Evolutionary conservation across 129 eudicot species (phyloP), one percentile per base, ranked within the genome.

Genomic region (Flaveria trinervia): DNA sequence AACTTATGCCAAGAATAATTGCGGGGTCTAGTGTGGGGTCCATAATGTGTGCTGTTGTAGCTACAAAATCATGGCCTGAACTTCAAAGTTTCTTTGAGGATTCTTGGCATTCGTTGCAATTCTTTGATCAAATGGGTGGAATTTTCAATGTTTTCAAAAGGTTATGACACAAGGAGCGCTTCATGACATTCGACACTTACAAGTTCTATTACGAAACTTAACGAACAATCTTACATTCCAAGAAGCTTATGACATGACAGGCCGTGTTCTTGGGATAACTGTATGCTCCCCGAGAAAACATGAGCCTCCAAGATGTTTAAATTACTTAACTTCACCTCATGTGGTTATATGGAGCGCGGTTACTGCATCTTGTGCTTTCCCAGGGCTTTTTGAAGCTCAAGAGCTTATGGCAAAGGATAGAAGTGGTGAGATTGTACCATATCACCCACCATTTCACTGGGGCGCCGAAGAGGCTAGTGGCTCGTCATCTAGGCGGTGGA

Each of bases 21-120:
- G 97, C 96, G 0, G 98, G 97, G 49, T 94, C 98, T 9, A 94
- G 98, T 60, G 98, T 94, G 23, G 98, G 98, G 56, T 94, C 98
- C 1, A 84, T 94, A 46, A 91, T 94, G 93, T 91, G 97, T 72
- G 70, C 97, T 0, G 85, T 91, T 64, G 88, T 91, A 16, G 97
- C 97, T 6, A 91, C 96, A 0, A 83, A 88, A 71, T 91, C 98
- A 0, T 94, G 97, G 98, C 98, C 98, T 1, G 98, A 94, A 85
- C 92, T 94, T 14, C 98, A 91, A 75, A 91, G 96, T 70, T 94
- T 91, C 77, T 93, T 93, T 15, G 98, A 93, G 75, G 96, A 94
- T 83, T 91, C 97, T 0, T 91, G 92, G 93, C 92, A 85, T 30
- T 88, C 98, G 13, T 70, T 94, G 65, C 95, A 91, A 55, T 94